These are phyloP conservation scores for Pythium coloratum DNA, from an alignment of 352 stramenopile species.

Conservation along the genomic window DNA sequence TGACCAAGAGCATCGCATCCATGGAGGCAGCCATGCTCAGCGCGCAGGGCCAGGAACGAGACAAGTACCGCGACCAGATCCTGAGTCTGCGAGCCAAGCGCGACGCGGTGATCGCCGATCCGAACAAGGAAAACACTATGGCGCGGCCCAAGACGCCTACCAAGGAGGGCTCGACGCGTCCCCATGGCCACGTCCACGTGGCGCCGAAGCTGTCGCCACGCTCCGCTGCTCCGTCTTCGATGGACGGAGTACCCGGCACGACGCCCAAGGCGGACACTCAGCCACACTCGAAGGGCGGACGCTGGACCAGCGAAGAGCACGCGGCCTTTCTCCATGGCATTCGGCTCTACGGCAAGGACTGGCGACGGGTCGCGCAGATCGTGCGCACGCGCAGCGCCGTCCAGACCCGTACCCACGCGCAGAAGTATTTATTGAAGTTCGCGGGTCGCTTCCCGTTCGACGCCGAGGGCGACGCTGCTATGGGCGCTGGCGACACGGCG, in stretches of 20 bases:
- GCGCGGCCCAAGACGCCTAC: constrained; percentile 50
- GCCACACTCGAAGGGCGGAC: constrained; percentile 67
- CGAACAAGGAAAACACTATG: constrained; percentile 78
- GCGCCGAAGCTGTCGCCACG: constrained; percentile 28
- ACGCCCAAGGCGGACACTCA: constrained; percentile 17
- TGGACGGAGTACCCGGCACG: neutral
- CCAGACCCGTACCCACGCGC: constrained; percentile 86
- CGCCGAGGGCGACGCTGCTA: constrained; percentile 15
- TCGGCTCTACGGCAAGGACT: constrained; percentile 87
- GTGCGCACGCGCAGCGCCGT: constrained; percentile 84
- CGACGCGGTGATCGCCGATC: constrained; percentile 83
- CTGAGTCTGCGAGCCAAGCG: constrained; percentile 79
- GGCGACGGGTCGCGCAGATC: constrained; percentile 79
- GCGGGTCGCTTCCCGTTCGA: constrained; percentile 79
- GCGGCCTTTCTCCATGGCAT: constrained; percentile 85
- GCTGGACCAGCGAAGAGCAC: constrained; percentile 89
- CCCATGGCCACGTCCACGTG: constrained; percentile 15
- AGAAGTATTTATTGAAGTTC: constrained; percentile 94
- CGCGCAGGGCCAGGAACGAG: constrained; percentile 67
- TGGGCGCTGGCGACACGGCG: constrained; percentile 26
- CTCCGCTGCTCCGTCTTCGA: neutral
- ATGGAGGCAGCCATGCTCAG: constrained; percentile 90
- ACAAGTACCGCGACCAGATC: constrained; percentile 88
- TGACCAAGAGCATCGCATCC: constrained; percentile 86
- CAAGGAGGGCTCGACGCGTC: constrained; percentile 20